A percentile compares a stretch with the other conserved stretches of the same genome.
Evolutionary conservation across 2,329 filamentous ascomycete genomes (phyloP).

Genomic region (Pseudocercospora musae): DNA sequence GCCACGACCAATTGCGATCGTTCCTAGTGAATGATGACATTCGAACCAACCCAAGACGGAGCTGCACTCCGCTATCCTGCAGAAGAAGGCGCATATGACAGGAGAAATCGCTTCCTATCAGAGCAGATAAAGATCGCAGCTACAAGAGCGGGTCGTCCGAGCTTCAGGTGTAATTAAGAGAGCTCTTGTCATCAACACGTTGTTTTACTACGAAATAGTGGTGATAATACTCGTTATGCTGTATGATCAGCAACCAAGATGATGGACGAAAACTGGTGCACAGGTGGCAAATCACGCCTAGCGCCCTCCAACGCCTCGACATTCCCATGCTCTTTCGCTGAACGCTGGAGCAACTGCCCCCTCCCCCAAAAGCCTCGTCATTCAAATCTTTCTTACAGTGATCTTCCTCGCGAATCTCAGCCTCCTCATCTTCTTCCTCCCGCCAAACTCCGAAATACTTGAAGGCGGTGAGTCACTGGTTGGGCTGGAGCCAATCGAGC

Average conservation of each 20-base stretch:
- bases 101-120: too few relatives aligned
- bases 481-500: not conserved
- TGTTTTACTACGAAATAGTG: not conserved
- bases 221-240: not conserved
- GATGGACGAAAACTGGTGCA: not conserved
- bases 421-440: constrained; percentile 1
- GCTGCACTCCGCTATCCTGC: too few relatives aligned
- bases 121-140: not conserved
- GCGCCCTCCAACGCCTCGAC: not conserved
- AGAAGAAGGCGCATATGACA: too few relatives aligned
- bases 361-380: not conserved
- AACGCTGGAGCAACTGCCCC: not conserved
- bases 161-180: not conserved
- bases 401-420: constrained; percentile 12
- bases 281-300: not conserved
- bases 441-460: not conserved
- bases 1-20: not conserved
- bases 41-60: too few relatives aligned
- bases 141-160: not conserved
- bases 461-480: not conserved
- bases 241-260: not conserved
- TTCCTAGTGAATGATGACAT: not conserved
- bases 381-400: constrained; percentile 8
- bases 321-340: not conserved
- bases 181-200: not conserved